Conservation (phyloP, 1,284 basidiomycete genomes). For the Cerrena zonata region DNA sequence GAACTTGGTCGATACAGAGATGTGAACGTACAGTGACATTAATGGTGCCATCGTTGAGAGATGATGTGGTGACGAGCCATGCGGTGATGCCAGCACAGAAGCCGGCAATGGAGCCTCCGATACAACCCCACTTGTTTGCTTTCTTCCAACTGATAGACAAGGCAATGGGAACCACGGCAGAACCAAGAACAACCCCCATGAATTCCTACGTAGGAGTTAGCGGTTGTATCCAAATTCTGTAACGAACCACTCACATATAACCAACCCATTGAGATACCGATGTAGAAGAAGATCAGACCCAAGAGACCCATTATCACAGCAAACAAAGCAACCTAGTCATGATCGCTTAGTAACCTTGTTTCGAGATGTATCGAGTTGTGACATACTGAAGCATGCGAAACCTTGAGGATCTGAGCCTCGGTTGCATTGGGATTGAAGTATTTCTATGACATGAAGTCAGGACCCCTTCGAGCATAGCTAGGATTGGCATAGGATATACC, state of each 20-base stretch:
- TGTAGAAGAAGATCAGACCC: constrained; percentile 83
- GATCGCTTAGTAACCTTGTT: constrained; percentile 1
- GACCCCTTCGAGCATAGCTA: constrained; percentile 2
- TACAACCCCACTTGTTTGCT: constrained; percentile 79
- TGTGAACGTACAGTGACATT: constrained; percentile 56
- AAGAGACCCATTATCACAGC: constrained; percentile 76
- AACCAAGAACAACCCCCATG: constrained; percentile 81
- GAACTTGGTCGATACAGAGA: constrained; percentile 3
- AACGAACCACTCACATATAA: constrained; percentile 53
- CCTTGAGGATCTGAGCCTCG: constrained; percentile 51
- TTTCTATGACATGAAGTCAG: constrained; percentile 22
- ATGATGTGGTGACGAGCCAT: constrained; percentile 80
- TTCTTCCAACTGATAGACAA: constrained; percentile 75
- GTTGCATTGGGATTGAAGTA: constrained; percentile 58
- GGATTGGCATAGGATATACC: constrained; percentile 17
- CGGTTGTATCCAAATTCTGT: background rate
- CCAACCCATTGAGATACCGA: constrained; percentile 87
- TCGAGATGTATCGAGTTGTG: background rate
- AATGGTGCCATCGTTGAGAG: constrained; percentile 64
- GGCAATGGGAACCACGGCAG: constrained; percentile 83
- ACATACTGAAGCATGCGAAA: constrained; percentile 41
- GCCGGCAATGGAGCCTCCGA: constrained; percentile 67
- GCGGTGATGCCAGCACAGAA: constrained; percentile 68
- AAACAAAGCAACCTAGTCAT: constrained; percentile 58
- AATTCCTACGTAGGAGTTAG: constrained; percentile 45